Percentiles rank a stretch among this genome's conserved stretches.
phyloP scores from a whole-genome alignment of 805 yeast genomes.

The Kazachstania bromeliacearum region DNA sequence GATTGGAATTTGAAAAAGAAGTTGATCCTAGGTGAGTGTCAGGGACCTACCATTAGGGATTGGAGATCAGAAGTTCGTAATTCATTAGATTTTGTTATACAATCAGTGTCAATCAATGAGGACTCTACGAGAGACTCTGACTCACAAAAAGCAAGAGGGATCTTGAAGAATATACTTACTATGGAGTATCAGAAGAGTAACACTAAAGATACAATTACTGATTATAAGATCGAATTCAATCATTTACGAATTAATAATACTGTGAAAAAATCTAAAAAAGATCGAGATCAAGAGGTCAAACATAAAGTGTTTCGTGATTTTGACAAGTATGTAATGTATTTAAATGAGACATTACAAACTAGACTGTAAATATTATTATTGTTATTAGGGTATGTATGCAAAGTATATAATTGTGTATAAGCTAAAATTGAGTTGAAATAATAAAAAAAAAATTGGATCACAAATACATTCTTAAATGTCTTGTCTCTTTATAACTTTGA shows the following conservation, averaged over 20 bases:
- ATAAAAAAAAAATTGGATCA: no score
- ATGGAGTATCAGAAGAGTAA: not conserved
- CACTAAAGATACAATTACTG: conserved; percentile 3
- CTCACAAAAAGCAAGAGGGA: conserved; percentile 8
- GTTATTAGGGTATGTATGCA: not conserved
- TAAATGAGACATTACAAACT: conserved; percentile 23
- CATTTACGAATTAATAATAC: conserved; percentile 8
- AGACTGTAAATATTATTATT: conserved; percentile 10
- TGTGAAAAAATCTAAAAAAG: not conserved
- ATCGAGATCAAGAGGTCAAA: conserved; percentile 1
- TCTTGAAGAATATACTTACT: conserved; percentile 19
- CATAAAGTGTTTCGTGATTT: conserved; percentile 14
- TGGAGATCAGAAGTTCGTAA: conserved; percentile 7
- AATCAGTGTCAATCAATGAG: conserved; percentile 15
- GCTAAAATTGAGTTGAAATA: no score
- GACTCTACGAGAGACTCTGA: not conserved
- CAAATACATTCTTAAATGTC: no score
- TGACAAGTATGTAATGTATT: conserved; percentile 17
- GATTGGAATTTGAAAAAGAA: conserved; percentile 17
- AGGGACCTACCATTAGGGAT: not conserved
- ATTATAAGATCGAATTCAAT: conserved; percentile 10
- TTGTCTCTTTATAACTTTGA: not conserved
- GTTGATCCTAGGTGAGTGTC: conserved; percentile 7
- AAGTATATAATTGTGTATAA: no score
- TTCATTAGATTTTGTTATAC: conserved; percentile 18